Percentiles rank a stretch among this genome's conserved stretches.
Evolutionary conservation across 2,329 filamentous ascomycete species (phyloP).

Genomic region (Claviceps humidiphila): DNA sequence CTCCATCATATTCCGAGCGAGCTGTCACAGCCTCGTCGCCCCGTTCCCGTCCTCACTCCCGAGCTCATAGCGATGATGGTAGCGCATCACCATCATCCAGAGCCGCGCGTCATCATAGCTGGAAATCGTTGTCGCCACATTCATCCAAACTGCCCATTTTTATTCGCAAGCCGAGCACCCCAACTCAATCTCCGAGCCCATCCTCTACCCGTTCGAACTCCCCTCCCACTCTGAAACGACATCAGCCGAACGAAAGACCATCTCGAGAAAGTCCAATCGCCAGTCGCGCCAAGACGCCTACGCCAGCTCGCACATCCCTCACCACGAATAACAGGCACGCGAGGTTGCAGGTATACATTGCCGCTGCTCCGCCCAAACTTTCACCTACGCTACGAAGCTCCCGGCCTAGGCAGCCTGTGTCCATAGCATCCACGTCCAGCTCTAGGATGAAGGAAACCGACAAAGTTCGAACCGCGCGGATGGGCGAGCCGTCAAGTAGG

Average conservation of each 20-base stretch:
- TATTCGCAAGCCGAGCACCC: slow-evolving; percentile 29
- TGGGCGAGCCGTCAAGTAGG: slow-evolving; percentile 25
- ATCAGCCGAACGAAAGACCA: slow-evolving; percentile 27
- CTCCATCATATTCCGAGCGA: slow-evolving; percentile 4
- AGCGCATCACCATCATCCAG: slow-evolving; percentile 13
- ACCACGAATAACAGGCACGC: slow-evolving; percentile 40
- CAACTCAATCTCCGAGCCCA: slow-evolving; percentile 33
- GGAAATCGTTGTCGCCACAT: slow-evolving; percentile 12
- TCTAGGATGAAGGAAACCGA: slow-evolving; percentile 54
- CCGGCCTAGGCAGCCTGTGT: slow-evolving; percentile 66
- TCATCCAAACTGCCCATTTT: slow-evolving; percentile 34
- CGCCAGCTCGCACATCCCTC: slow-evolving; percentile 25
- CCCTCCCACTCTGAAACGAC: slow-evolving; percentile 32
- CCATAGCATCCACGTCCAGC: slow-evolving; percentile 57
- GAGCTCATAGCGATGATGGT: slow-evolving; percentile 49
- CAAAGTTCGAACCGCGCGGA: slow-evolving; percentile 21
- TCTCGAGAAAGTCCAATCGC: slow-evolving; percentile 24
- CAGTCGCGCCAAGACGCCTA: slow-evolving; percentile 31
- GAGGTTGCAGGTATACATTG: slow-evolving; percentile 61
- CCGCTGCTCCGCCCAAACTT: slow-evolving; percentile 53
- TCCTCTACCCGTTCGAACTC: slow-evolving; percentile 44
- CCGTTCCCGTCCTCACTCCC: slow-evolving; percentile 24
- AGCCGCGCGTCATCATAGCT: slow-evolving; percentile 20
- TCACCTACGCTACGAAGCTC: slow-evolving; percentile 74
- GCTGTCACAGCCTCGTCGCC: slow-evolving; percentile 1